Conservation (phyloP, 2,329 filamentous ascomycete genomes). For the Aureobasidium musti region DNA sequence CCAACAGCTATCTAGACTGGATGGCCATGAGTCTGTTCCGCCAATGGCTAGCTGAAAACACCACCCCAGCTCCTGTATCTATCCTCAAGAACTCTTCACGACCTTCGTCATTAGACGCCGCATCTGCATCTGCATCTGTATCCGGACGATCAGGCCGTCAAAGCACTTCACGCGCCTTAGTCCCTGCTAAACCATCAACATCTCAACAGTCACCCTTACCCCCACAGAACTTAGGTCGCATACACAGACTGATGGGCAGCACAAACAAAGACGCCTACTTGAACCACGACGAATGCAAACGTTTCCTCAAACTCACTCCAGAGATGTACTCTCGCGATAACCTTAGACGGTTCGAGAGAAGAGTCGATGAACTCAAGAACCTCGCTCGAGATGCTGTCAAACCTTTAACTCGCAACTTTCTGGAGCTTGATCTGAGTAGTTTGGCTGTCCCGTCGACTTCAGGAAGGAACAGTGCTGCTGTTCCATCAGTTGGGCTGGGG, state of each 20-base stretch:
- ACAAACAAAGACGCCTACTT: slow-evolving; percentile 67
- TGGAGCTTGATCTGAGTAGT: slow-evolving; percentile 70
- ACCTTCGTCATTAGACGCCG: slow-evolving; percentile 25
- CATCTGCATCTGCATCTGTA: not conserved
- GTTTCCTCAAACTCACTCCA: slow-evolving; percentile 79
- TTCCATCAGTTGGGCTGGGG: slow-evolving; percentile 42
- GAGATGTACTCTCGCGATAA: slow-evolving; percentile 87
- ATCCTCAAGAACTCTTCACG: slow-evolving; percentile 44
- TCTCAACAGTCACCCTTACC: slow-evolving; percentile 42
- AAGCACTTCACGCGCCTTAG: slow-evolving; percentile 31
- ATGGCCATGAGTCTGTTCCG: slow-evolving; percentile 82
- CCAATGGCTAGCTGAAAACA: slow-evolving; percentile 92
- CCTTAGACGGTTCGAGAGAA: slow-evolving; percentile 77
- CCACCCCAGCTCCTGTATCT: slow-evolving; percentile 66
- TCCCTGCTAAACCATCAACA: slow-evolving; percentile 20
- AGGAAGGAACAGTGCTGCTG: not conserved
- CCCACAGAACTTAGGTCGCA: slow-evolving; percentile 65
- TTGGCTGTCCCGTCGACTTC: not conserved
- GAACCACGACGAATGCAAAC: slow-evolving; percentile 82
- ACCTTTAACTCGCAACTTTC: slow-evolving; percentile 79
- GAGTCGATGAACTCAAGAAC: slow-evolving; percentile 84
- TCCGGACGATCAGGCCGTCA: slow-evolving; percentile 28
- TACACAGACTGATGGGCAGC: slow-evolving; percentile 73
- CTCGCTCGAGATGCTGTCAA: slow-evolving; percentile 80
- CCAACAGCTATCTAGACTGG: slow-evolving; percentile 84